Percentiles rank a stretch among this genome's conserved stretches.
Evolutionary conservation across 495 filamentous ascomycete species (phyloP).

Genomic region (Aspergillus leporis): DNA sequence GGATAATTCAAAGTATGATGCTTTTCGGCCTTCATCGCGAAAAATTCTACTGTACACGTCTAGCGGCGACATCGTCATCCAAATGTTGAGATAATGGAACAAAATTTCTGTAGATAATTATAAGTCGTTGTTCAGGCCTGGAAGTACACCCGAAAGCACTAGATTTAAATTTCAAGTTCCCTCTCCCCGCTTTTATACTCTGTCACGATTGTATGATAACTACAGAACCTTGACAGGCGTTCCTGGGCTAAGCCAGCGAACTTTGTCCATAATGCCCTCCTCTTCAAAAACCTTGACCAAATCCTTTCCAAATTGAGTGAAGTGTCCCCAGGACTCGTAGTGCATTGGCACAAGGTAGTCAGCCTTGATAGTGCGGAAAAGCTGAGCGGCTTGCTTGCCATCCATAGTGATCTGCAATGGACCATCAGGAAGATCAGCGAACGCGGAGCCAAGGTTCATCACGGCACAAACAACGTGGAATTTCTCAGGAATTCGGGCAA

Average conservation of each 20-base stretch:
- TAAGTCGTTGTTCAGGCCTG: no score
- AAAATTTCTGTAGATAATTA: no score
- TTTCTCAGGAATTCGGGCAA: conserved; percentile 23
- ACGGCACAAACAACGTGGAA: conserved; percentile 25
- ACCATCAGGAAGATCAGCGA: background rate
- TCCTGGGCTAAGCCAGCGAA: conserved; percentile 26
- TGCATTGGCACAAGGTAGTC: conserved; percentile 53
- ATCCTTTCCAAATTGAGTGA: conserved; percentile 34
- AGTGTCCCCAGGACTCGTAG: conserved; percentile 53
- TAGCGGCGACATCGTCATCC: no score
- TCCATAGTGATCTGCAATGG: conserved; percentile 37
- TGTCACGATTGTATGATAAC: no score
- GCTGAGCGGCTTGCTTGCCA: conserved; percentile 39
- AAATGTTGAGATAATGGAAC: no score
- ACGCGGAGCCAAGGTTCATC: conserved; percentile 25
- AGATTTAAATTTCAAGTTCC: no score
- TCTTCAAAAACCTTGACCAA: conserved; percentile 23
- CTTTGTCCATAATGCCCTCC: conserved; percentile 25
- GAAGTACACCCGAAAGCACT: no score
- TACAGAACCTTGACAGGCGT: background rate
- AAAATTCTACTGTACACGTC: no score
- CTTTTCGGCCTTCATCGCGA: no score
- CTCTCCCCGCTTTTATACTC: no score
- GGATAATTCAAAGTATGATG: no score
- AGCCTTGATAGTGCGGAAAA: conserved; percentile 40